Evolutionary conservation across 805 yeast genomes (phyloP), one percentile per base, ranked within the genome.

Genomic region (Teunomyces atbi): DNA sequence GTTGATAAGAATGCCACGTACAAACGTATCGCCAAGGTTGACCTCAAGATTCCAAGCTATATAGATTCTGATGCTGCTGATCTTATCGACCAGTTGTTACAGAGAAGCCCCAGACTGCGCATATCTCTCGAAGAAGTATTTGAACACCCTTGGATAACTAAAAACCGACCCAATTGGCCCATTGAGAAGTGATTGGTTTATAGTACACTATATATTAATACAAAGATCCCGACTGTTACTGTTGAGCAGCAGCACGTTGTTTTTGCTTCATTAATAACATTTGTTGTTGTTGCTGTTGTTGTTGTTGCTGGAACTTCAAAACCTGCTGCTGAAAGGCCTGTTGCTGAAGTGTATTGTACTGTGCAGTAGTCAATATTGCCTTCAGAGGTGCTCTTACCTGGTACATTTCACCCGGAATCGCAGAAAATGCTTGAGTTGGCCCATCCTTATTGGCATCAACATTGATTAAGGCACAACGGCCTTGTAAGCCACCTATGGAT

Each of bases 141-240:
- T 36, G 62, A 61, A 5, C 99, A 92, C 61, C 94, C 96, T 0
- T 92, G 97, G 97, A 85, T 92, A 1, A 51, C 68, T 10, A 81
- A 79, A 55, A 81, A 89, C 56, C 77, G 73, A 54, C 77, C 79
- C 1, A 63, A 64, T 28, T 89, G 96, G 96, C 71, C 73, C n/a
- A 35, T 15, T 27, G 30, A 30, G 12, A 32, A 20, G 12, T 30
- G 2, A 29, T 20, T 5, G 11, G 20, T 18, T 28, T 41, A 21
- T n/a, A 12, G 21, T 16, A 36, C 39, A 19, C 27, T 36, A 21
- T 15, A 20, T 21, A 36, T 36, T 36, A 36, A 36, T 36, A 36
- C 39, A 36, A 20, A 36, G 28, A 34, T 21, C 12, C 16, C 45
- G 29, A 13, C 33, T 44, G 50, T 41, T 40, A 45, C 15, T 34